Base-by-base conservation (phyloP, 1,139 yeast genomes). In the Blastobotrys elegans region DNA sequence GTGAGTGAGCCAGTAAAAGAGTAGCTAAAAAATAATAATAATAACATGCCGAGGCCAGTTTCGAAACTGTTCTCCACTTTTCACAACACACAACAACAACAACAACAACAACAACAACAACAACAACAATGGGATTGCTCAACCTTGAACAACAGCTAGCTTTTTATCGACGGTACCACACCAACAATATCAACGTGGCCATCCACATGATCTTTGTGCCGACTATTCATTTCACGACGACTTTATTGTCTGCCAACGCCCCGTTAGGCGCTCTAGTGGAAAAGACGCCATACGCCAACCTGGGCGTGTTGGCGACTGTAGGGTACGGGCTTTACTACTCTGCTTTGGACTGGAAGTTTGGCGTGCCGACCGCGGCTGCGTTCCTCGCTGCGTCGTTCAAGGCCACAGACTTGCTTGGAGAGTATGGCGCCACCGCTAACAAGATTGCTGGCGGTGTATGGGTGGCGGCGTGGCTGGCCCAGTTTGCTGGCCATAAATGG, bases 151-250 rank as follows among this genome's bases (percentile, higher is more conserved):
- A 75, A 33, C 96, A 90, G 57, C 73, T 90, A 47, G 80, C 81
- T 22, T 86, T 86, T 60, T 92, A 92, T 71, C 81, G 94, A 65
- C 76, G 86, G 2, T 90, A 90, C 63, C 98, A 92, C 64, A 73
- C 69, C 58, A 59, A 45, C 66, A 58, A 70, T 13, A 71, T 69
- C 44, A 92, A 92, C 67, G 94, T 89, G 10, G 57, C 73, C 8
- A 85, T 92, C 53, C 98, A 92, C 61, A 67, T 84, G 48, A 63
- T 77, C 2, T 89, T 89, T 60, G 90, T 92, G 38, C 97, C 97
- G 0, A 65, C 79, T 14, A 88, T 92, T 49, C 69, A 87, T 21
- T 67, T 77, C 48, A 71, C 88, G 1, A 67, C 82, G 2, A 63
- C 81, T 42, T 71, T 72, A 10, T 62, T 80, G 24, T 56, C 71